A percentile compares a stretch with the other conserved stretches of the same genome.
Evolutionary conservation across 768 basidiomycete genomes (phyloP).

Genomic region (Russula abietina): DNA sequence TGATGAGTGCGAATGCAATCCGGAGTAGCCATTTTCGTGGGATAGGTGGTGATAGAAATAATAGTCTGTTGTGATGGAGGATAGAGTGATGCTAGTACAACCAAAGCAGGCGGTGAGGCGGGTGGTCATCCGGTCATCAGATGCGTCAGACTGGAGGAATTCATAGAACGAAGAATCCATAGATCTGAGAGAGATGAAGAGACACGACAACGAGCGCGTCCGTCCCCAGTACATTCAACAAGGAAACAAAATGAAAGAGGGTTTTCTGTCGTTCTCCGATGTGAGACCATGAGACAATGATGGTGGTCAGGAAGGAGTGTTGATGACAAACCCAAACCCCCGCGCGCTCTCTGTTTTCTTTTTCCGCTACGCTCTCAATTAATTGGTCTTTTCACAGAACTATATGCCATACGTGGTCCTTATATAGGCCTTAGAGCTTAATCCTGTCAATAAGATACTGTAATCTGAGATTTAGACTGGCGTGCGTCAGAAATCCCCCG

Average conservation of each 20-base stretch:
- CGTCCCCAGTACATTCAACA: not conserved
- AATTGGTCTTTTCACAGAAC: too few relatives aligned
- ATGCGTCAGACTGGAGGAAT: constrained; percentile 3
- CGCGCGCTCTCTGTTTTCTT: too few relatives aligned
- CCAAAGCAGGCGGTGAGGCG: not conserved
- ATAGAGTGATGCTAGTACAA: not conserved
- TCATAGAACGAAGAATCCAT: constrained; percentile 6
- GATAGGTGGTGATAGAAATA: not conserved
- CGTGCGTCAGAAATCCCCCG: too few relatives aligned
- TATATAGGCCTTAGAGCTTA: too few relatives aligned
- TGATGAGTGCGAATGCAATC: not conserved
- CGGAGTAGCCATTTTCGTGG: not conserved
- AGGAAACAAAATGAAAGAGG: not conserved
- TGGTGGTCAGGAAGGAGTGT: not conserved
- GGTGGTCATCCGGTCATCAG: not conserved
- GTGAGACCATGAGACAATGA: too few relatives aligned
- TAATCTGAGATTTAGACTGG: too few relatives aligned
- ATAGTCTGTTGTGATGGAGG: constrained; percentile 7
- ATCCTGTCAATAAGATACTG: too few relatives aligned
- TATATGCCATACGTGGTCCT: too few relatives aligned
- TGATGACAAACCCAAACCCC: too few relatives aligned
- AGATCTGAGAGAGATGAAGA: not conserved
- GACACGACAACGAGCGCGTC: not conserved
- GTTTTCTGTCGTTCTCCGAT: too few relatives aligned
- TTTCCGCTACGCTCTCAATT: too few relatives aligned